These are phyloP conservation scores for Sporisorium reilianum DNA, from an alignment of 1,284 basidiomycete species.

Conservation along the genomic window DNA sequence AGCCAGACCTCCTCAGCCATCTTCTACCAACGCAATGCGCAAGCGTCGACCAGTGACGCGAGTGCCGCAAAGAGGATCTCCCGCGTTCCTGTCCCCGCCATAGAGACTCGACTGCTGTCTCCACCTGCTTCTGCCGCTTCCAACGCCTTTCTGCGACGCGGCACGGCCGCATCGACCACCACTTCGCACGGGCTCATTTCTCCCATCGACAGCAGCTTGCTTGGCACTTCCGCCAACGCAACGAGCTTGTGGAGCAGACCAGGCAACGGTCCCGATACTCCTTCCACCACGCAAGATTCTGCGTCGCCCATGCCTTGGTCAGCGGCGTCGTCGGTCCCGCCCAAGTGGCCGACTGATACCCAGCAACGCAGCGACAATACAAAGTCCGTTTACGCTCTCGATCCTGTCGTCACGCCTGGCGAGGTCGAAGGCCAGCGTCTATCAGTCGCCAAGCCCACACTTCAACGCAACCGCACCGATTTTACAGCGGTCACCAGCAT, in stretches of 20 bases:
- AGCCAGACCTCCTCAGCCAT: slow-evolving; percentile 28
- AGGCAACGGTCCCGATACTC: slow-evolving; percentile 36
- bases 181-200: slow-evolving; percentile 31
- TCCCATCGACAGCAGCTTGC: slow-evolving; percentile 52
- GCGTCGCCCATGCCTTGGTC: slow-evolving; percentile 34
- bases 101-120: slow-evolving; percentile 20
- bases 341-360: slow-evolving; percentile 25
- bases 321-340: slow-evolving; percentile 23
- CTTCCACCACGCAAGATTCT: slow-evolving; percentile 39
- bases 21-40: slow-evolving; percentile 29
- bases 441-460: slow-evolving; percentile 19
- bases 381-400: slow-evolving; percentile 22
- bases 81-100: slow-evolving; percentile 32
- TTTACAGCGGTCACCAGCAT: slow-evolving; percentile 49
- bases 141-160: slow-evolving; percentile 14
- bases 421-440: slow-evolving; percentile 14
- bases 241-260: slow-evolving; percentile 51
- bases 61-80: slow-evolving; percentile 24
- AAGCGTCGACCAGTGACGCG: background rate
- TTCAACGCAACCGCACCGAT: slow-evolving; percentile 35
- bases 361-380: slow-evolving; percentile 4
- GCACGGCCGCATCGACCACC: slow-evolving; percentile 19
- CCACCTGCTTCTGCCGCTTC: slow-evolving; percentile 18
- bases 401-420: slow-evolving; percentile 25
- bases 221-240: slow-evolving; percentile 41